A percentile compares a stretch with the other conserved stretches of the same genome.
phyloP scores from a whole-genome alignment of 2,329 filamentous ascomycete species.

The Drechslerella dactyloides region DNA sequence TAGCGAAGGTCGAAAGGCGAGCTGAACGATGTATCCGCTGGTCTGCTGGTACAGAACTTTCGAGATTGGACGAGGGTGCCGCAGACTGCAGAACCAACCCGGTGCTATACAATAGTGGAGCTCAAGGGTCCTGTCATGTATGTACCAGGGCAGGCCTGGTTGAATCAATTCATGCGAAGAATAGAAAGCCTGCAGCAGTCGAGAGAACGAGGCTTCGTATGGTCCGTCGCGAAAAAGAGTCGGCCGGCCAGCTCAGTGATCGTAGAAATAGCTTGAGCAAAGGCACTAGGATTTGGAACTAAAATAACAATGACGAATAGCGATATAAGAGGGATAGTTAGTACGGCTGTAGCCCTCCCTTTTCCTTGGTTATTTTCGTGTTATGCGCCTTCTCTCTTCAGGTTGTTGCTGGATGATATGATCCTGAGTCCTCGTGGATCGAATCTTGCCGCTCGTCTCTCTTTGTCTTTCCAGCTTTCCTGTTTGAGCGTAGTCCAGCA shows the following conservation, averaged over 20 bases:
- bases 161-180: not conserved
- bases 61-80: constrained; percentile 1
- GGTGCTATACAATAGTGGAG: constrained; percentile 6
- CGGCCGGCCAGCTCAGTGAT: no score
- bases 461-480: constrained; percentile 30
- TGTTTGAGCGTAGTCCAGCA: constrained; percentile 23
- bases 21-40: not conserved
- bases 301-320: no score
- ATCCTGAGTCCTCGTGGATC: not conserved
- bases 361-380: constrained; percentile 27
- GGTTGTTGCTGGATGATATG: not conserved
- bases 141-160: not conserved
- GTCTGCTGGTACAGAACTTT: not conserved
- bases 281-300: no score
- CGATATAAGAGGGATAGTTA: no score
- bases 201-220: no score
- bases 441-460: constrained; percentile 22
- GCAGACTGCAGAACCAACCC: not conserved
- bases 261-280: no score
- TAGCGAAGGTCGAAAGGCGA: not conserved
- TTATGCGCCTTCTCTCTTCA: constrained; percentile 17
- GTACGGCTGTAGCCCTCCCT: not conserved
- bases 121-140: not conserved
- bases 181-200: no score
- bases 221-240: no score